A percentile compares a stretch with the other conserved stretches of the same genome.
These are phyloP conservation scores for Sporothrix mexicana DNA, from an alignment of 2,329 filamentous ascomycete species.

Conservation along the genomic window DNA sequence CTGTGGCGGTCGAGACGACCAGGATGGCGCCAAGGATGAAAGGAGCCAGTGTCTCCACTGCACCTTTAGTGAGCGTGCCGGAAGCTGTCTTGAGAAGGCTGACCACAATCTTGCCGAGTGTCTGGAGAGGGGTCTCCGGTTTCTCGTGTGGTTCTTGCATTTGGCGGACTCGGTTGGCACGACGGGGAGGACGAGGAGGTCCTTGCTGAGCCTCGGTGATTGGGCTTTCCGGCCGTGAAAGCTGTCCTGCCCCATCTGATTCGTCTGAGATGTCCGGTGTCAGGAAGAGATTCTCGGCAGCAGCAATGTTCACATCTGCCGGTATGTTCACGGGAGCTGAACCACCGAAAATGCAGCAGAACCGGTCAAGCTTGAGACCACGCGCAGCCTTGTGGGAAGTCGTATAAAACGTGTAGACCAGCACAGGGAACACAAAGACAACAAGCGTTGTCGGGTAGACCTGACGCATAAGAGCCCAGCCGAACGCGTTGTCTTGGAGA, in stretches of 20 bases:
- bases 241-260: too few species aligned
- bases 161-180: too few species aligned
- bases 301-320: not conserved
- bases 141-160: not conserved
- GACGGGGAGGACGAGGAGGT: not conserved
- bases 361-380: not conserved
- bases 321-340: too few species aligned
- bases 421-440: not conserved
- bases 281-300: not conserved
- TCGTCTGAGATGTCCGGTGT: not conserved
- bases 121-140: not conserved
- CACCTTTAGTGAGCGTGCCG: not conserved
- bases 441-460: conserved; percentile 7
- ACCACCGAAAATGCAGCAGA: not conserved
- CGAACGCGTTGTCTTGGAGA: not conserved
- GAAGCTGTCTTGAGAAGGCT: not conserved
- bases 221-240: not conserved
- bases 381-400: not conserved
- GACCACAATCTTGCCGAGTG: not conserved
- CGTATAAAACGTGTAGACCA: conserved; percentile 6
- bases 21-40: conserved; percentile 33
- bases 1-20: conserved; percentile 31
- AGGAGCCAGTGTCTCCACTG: conserved; percentile 31
- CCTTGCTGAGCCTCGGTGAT: not conserved
- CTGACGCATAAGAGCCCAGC: not conserved